These are phyloP conservation scores for Pichia insulana DNA, from an alignment of 805 yeast genomes.

Conservation along the genomic window DNA sequence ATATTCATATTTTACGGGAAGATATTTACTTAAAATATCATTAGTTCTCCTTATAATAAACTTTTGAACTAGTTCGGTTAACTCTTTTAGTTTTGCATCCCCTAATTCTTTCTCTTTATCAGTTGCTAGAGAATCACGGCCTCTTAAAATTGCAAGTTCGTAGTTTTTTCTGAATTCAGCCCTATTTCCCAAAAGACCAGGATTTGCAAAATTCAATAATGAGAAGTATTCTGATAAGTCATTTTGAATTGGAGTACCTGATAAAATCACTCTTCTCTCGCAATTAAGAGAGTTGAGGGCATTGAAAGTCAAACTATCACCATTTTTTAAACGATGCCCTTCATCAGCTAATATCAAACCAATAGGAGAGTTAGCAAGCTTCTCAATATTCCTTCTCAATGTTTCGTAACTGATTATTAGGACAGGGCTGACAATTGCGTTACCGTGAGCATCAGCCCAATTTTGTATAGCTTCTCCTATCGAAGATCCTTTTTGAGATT, in stretches of 20 bases:
- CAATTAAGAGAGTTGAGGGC: slow-evolving; percentile 80
- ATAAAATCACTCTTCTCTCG: slow-evolving; percentile 79
- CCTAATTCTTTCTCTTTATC: slow-evolving; percentile 70
- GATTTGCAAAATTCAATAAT: slow-evolving; percentile 83
- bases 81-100: slow-evolving; percentile 55
- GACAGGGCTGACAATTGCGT: slow-evolving; percentile 87
- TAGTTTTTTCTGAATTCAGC: slow-evolving; percentile 75
- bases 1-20: slow-evolving; percentile 94
- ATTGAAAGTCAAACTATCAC: slow-evolving; percentile 85
- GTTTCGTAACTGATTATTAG: slow-evolving; percentile 93
- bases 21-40: slow-evolving; percentile 85
- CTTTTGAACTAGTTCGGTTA: slow-evolving; percentile 70
- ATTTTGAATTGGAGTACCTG: slow-evolving; percentile 96
- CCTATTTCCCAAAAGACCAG: slow-evolving; percentile 82
- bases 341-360: slow-evolving; percentile 84
- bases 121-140: slow-evolving; percentile 84
- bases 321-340: slow-evolving; percentile 78
- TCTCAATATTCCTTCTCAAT: slow-evolving; percentile 72
- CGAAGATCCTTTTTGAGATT: slow-evolving; percentile 61
- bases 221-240: slow-evolving; percentile 93
- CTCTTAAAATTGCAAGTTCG: slow-evolving; percentile 70
- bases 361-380: slow-evolving; percentile 64
- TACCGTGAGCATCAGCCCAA: slow-evolving; percentile 85
- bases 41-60: slow-evolving; percentile 93
- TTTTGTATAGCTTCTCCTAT: slow-evolving; percentile 58